Conservation (phyloP, 176 grass and related monocot genomes). For the Zea luxurians region DNA sequence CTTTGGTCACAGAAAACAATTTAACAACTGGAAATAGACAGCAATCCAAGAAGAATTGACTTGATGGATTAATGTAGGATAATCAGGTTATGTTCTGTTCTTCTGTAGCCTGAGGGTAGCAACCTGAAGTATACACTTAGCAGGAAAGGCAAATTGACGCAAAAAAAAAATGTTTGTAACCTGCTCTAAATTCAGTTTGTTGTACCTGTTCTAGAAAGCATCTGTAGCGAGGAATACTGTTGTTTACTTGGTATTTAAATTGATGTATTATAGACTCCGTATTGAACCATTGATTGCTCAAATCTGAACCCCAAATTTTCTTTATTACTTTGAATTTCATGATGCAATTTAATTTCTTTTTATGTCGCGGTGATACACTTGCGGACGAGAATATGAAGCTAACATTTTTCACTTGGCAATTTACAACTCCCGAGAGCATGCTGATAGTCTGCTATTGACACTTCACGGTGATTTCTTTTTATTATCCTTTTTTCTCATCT, state of each 20-base stretch:
- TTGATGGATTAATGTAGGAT: constrained; percentile 42
- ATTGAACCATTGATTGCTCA: constrained; percentile 25
- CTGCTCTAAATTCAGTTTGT: constrained; percentile 25
- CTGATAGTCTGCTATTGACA: constrained; percentile 16
- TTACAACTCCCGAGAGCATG: constrained; percentile 4
- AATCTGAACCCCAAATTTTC: neutral
- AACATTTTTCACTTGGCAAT: neutral
- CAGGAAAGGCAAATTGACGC: constrained; percentile 28
- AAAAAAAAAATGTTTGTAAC: constrained; percentile 10
- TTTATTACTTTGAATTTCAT: neutral
- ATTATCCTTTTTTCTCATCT: neutral
- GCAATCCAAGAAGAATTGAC: constrained; percentile 58
- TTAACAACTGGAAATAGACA: constrained; percentile 55
- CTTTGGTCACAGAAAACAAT: constrained; percentile 54
- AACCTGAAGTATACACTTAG: constrained; percentile 41
- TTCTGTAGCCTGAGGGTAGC: constrained; percentile 28
- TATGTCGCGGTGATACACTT: neutral
- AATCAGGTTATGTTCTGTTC: constrained; percentile 35
- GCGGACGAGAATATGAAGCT: neutral
- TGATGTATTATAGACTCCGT: constrained; percentile 33
- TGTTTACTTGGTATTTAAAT: constrained; percentile 37
- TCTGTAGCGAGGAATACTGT: constrained; percentile 20
- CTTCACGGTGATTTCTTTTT: constrained; percentile 15
- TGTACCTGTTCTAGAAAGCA: constrained; percentile 26
- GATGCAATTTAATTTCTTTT: constrained; percentile 15